phyloP scores from a whole-genome alignment of 1,139 yeast species.

The Scheffersomyces quercinus region DNA sequence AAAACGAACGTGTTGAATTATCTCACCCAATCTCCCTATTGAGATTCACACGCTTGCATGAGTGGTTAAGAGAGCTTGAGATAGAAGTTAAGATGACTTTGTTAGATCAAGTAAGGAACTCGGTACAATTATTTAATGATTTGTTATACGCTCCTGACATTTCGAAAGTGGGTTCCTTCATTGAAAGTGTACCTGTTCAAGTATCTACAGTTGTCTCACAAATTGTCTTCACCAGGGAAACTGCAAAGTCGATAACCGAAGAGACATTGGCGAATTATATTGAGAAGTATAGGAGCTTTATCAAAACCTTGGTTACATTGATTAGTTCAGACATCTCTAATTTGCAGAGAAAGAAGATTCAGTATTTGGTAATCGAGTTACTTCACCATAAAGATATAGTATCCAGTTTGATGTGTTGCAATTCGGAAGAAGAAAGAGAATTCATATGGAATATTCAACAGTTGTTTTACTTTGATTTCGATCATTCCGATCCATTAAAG shows the following conservation, averaged over 20 bases:
- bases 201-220: conserved; percentile 58
- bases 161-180: conserved; percentile 6
- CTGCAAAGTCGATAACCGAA: conserved; percentile 31
- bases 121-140: conserved; percentile 6
- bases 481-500: conserved; percentile 22
- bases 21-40: conserved; percentile 44
- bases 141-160: conserved; percentile 10
- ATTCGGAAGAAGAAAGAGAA: conserved; percentile 12
- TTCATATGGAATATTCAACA: conserved; percentile 58
- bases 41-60: conserved; percentile 48
- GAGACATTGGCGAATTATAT: conserved; percentile 1
- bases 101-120: conserved; percentile 24
- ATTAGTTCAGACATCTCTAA: conserved; percentile 22
- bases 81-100: conserved; percentile 51
- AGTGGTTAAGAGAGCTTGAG: conserved; percentile 69
- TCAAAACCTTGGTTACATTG: conserved; percentile 14
- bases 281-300: conserved; percentile 7
- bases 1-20: conserved; percentile 61
- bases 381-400: conserved; percentile 60
- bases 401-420: conserved; percentile 18
- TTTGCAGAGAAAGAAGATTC: conserved; percentile 50
- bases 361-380: conserved; percentile 63
- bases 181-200: conserved; percentile 54
- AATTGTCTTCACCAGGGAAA: conserved; percentile 51
- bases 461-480: conserved; percentile 41